Conservation (phyloP, 202 grass and related monocot genomes). For the Saccharum hybrid region DNA sequence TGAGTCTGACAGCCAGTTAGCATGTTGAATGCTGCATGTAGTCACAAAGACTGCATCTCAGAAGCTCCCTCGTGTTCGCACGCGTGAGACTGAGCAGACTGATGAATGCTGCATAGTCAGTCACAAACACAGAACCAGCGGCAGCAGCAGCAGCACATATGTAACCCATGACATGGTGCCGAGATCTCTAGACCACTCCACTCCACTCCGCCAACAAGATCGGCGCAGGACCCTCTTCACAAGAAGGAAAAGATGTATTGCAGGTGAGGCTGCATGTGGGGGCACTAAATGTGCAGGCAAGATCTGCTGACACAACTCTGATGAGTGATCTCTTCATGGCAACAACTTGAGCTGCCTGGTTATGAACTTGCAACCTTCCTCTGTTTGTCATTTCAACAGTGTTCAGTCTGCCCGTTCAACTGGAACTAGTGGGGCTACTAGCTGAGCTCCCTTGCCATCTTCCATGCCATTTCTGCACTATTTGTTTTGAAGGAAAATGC, state of each 20-base stretch:
- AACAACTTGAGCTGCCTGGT: constrained; percentile 26
- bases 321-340: background rate
- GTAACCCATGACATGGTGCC: constrained; percentile 36
- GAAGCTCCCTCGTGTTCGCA: constrained; percentile 1
- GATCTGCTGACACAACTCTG: constrained; percentile 19
- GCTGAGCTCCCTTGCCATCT: background rate
- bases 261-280: constrained; percentile 36
- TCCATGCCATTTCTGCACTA: background rate
- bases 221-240: constrained; percentile 11
- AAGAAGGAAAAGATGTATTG: background rate
- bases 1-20: constrained; percentile 1
- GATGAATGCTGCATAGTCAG: constrained; percentile 1
- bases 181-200: background rate
- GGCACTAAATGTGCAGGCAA: constrained; percentile 46
- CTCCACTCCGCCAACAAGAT: constrained; percentile 19
- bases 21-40: background rate
- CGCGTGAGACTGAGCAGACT: background rate
- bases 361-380: background rate
- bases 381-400: background rate
- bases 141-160: constrained; percentile 23
- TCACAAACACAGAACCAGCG: constrained; percentile 22
- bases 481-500: background rate
- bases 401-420: background rate
- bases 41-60: no score
- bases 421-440: background rate